Percentiles rank a stretch among this genome's conserved stretches.
These are phyloP conservation scores for Fusarium sp. DNA, from an alignment of 2,329 filamentous ascomycete genomes.

Conservation along the genomic window DNA sequence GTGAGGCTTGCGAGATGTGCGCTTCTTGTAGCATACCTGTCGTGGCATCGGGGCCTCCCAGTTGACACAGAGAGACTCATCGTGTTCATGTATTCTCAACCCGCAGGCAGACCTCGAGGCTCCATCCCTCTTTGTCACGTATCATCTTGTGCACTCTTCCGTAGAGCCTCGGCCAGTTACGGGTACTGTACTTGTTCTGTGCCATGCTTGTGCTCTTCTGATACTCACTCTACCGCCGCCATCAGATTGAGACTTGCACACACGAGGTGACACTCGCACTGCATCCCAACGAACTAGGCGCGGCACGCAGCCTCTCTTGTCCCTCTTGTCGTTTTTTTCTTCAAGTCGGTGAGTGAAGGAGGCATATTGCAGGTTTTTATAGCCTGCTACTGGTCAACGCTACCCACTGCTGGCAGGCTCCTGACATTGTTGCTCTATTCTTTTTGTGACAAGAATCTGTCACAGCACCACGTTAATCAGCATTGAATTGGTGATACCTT, in stretches of 20 bases:
- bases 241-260: neutral
- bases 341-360: neutral
- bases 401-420: neutral
- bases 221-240: neutral
- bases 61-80: too few relatives aligned
- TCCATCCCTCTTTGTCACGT: too few relatives aligned
- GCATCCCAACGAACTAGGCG: conserved; percentile 23
- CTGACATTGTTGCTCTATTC: neutral
- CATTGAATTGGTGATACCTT: too few relatives aligned
- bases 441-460: neutral
- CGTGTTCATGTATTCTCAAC: too few relatives aligned
- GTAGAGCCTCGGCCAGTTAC: conserved; percentile 5
- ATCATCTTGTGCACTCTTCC: too few relatives aligned
- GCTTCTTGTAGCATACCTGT: too few relatives aligned
- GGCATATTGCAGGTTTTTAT: too few relatives aligned
- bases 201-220: neutral
- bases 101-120: too few relatives aligned
- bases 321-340: too few relatives aligned
- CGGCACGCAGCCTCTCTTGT: neutral
- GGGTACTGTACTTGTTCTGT: too few relatives aligned
- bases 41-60: too few relatives aligned
- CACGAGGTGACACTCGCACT: conserved; percentile 24
- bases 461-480: too few relatives aligned
- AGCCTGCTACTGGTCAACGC: neutral
- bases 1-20: neutral